A percentile compares a stretch with the other conserved stretches of the same genome.
phyloP scores from a whole-genome alignment of 2,329 filamentous ascomycete species.

The Annulohypoxylon truncatum region DNA sequence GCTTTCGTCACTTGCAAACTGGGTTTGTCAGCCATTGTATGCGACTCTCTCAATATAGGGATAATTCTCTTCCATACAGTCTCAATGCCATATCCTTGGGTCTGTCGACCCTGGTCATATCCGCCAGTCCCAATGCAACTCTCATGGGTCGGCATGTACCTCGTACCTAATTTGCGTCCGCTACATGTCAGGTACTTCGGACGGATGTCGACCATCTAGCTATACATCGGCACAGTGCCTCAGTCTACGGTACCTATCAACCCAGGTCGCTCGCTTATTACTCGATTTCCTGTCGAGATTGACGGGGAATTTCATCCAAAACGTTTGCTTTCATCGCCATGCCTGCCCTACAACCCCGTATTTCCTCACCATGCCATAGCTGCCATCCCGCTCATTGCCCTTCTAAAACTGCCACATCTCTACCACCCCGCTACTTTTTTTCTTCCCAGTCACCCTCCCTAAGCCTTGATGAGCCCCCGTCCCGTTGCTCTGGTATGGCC shows the following conservation, averaged over 20 bases:
- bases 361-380: constrained; percentile 26
- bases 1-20: constrained; percentile 27
- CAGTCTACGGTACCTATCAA: constrained; percentile 27
- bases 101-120: constrained; percentile 33
- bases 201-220: constrained; percentile 16
- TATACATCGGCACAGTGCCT: constrained; percentile 33
- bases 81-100: constrained; percentile 39
- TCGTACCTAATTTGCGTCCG: constrained; percentile 33
- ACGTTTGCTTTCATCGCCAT: constrained; percentile 29
- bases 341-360: constrained; percentile 39
- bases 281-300: constrained; percentile 37
- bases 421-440: constrained; percentile 28
- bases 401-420: constrained; percentile 34
- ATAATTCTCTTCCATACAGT: constrained; percentile 34
- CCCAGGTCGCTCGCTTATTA: constrained; percentile 33
- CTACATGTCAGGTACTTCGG: constrained; percentile 31
- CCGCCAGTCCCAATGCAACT: constrained; percentile 32
- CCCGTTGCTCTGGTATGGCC: constrained; percentile 25
- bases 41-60: constrained; percentile 33
- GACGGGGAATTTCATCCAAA: constrained; percentile 29
- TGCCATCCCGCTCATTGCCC: constrained; percentile 18
- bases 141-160: constrained; percentile 32
- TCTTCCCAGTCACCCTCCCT: constrained; percentile 16
- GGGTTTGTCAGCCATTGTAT: constrained; percentile 15
- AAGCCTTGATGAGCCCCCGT: constrained; percentile 38